Evolutionary conservation across 2,329 filamentous ascomycete species (phyloP).

Genomic region (Calonectria crousiana): DNA sequence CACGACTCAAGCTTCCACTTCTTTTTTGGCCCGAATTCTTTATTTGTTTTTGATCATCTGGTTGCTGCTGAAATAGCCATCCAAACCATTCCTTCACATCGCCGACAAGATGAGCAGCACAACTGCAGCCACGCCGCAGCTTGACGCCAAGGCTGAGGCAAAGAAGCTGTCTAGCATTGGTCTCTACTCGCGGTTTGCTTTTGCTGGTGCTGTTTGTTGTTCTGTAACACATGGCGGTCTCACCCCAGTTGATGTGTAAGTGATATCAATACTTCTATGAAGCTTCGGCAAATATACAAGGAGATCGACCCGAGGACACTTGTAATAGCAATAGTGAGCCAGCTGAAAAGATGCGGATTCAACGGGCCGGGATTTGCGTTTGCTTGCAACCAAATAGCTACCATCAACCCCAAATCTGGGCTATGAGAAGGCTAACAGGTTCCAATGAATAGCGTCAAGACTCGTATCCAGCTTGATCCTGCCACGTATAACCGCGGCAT

Average conservation of each 20-base stretch:
- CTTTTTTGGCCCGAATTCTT: neutral
- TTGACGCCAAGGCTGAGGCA: neutral
- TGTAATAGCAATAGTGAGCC: neutral
- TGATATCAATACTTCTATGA: neutral
- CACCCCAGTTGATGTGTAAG: neutral
- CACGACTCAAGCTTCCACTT: neutral
- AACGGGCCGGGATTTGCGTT: neutral
- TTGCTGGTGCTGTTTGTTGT: neutral
- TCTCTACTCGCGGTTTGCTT: neutral
- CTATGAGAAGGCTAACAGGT: neutral
- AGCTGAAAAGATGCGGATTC: neutral
- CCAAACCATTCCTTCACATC: neutral
- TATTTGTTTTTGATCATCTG: neutral
- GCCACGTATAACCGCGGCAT: neutral
- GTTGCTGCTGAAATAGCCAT: neutral
- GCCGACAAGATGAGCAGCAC: neutral
- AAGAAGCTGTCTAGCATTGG: neutral
- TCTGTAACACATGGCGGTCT: neutral
- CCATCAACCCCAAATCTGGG: too few relatives aligned
- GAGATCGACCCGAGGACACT: too few relatives aligned
- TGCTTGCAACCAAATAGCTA: neutral
- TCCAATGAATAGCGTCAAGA: neutral
- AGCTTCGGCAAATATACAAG: neutral
- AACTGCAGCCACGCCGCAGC: neutral
- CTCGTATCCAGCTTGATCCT: neutral